These are phyloP conservation scores for Karstenula rhodostoma DNA, from an alignment of 2,329 filamentous ascomycete species.

Conservation along the genomic window DNA sequence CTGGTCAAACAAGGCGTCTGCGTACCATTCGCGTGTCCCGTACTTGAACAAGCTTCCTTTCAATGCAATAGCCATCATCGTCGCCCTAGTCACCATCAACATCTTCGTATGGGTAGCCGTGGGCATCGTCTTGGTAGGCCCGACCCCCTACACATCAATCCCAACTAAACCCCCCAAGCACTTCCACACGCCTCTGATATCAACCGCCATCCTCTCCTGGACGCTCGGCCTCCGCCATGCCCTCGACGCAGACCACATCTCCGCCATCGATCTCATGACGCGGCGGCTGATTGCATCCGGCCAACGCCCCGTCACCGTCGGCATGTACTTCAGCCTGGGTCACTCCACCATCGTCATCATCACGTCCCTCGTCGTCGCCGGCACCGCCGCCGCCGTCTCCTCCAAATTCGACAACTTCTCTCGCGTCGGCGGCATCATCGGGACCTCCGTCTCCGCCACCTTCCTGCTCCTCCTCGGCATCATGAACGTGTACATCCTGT, in stretches of 20 bases:
- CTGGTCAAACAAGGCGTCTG: constrained; percentile 49
- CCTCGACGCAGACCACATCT: constrained; percentile 95
- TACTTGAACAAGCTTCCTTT: constrained; percentile 65
- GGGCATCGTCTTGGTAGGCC: constrained; percentile 63
- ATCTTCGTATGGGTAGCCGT: constrained; percentile 65
- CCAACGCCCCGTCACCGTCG: constrained; percentile 87
- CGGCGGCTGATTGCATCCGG: constrained; percentile 85
- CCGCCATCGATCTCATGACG: constrained; percentile 94
- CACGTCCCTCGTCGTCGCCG: constrained; percentile 90
- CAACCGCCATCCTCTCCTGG: constrained; percentile 84
- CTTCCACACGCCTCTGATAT: constrained; percentile 67
- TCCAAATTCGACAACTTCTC: constrained; percentile 82
- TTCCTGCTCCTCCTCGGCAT: constrained; percentile 84
- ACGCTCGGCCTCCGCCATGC: constrained; percentile 90
- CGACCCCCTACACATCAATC: background rate
- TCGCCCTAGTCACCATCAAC: constrained; percentile 62
- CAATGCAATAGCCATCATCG: constrained; percentile 64
- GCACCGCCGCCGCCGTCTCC: constrained; percentile 83
- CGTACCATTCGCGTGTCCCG: constrained; percentile 61
- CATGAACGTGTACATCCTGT: constrained; percentile 87
- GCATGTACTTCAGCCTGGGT: constrained; percentile 92
- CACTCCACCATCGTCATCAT: constrained; percentile 93
- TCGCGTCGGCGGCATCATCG: constrained; percentile 84
- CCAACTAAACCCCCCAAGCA: constrained; percentile 29
- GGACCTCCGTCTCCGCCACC: constrained; percentile 82